Evolutionary conservation across 2,329 filamentous ascomycete genomes (phyloP), one percentile per base, ranked within the genome.

Genomic region (Fusarium continuum): DNA sequence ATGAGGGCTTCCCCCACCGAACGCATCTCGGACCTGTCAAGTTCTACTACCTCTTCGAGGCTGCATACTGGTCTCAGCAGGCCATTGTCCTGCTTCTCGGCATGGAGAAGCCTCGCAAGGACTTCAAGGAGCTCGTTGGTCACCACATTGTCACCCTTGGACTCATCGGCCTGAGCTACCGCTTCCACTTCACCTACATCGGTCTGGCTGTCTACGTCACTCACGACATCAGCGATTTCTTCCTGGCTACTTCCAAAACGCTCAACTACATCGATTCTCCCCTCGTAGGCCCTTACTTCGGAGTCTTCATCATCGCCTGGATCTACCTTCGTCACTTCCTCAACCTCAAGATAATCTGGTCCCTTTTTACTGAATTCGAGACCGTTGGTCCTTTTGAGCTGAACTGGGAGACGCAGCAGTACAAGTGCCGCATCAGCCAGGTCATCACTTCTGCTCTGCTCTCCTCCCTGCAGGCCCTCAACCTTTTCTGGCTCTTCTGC

Each of bases 161-260:
- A 17, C 84, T 98, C 69, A 97, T 98, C 68, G 89, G 79, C 55
- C 80, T 94, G 72, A 95, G 91, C 80, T 98, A 97, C 79, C 88
- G 92, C 60, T 98, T 97, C 82, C 93, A 98, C 78, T 98, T 97
- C 77, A 96, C 93, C 17, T 94, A 97, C 78, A 96, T 98, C 75
- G 93, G 93, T 22, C 79, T 97, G 51, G 91, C 92, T 17, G 92
- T 98, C 28, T 98, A 97, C 77, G 92, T 95, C 61, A 97, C 93
- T 9, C 92, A 96, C 77, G 93, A 98, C 74, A 91, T 97, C 61
- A 93, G 89, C 58, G 93, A 97, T 76, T 97, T 97, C 79, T 97
- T 97, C 85, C 85, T 97, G 38, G 93, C 94, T 31, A 95, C 91
- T 3, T 96, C 92, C 60, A 97, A 97, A 80, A 86, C 89, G 6